phyloP scores from a whole-genome alignment of 805 yeast genomes.

The Candida multigemmis region DNA sequence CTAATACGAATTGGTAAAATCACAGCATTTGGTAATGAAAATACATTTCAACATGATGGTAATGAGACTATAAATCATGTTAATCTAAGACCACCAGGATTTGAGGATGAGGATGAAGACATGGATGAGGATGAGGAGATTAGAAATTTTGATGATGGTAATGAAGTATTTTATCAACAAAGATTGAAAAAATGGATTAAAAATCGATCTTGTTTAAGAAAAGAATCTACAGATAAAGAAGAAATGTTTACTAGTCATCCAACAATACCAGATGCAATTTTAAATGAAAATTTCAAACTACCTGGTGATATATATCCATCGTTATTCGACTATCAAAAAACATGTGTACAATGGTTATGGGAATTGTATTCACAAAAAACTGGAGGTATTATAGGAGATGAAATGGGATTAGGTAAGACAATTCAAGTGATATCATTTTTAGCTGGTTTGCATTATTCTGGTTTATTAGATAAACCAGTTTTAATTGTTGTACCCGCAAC shows the following conservation, averaged over 20 bases:
- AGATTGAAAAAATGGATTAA: constrained; percentile 55
- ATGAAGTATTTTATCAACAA: constrained; percentile 51
- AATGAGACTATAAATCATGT: constrained; percentile 26
- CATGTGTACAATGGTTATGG: constrained; percentile 97
- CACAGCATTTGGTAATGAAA: constrained; percentile 80
- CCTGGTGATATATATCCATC: constrained; percentile 90
- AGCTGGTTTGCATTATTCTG: constrained; percentile 84
- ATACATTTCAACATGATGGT: constrained; percentile 42
- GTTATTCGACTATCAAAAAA: constrained; percentile 86
- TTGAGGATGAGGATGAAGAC: constrained; percentile 12
- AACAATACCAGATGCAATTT: constrained; percentile 57
- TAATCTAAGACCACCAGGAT: constrained; percentile 42
- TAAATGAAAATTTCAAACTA: constrained; percentile 60
- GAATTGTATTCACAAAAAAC: constrained; percentile 82
- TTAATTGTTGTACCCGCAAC: constrained; percentile 94
- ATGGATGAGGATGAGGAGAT: constrained; percentile 11
- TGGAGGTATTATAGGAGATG: constrained; percentile 96
- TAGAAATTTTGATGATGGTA: constrained; percentile 73
- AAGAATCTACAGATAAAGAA: constrained; percentile 11
- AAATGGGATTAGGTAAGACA: constrained; percentile 97
- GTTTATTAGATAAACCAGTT: constrained; percentile 65
- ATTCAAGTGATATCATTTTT: constrained; percentile 85
- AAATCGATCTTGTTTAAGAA: constrained; percentile 39
- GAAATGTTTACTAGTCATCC: constrained; percentile 83
- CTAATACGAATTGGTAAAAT: constrained; percentile 84